Evolutionary conservation across 2,329 filamentous ascomycete species (phyloP).

Genomic region (Berkeleyomyces basicola): DNA sequence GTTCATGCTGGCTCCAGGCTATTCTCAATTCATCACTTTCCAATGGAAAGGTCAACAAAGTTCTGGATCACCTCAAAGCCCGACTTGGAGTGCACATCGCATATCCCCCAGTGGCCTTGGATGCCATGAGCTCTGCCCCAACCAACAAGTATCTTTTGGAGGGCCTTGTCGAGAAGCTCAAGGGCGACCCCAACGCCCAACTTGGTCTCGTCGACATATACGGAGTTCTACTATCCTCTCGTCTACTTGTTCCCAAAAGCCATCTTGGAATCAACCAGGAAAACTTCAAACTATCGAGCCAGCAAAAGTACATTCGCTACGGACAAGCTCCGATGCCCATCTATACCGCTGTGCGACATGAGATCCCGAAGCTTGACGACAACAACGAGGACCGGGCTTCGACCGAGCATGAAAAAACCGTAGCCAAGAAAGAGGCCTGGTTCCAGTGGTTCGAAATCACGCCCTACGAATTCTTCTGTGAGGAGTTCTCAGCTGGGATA

Average conservation of each 20-base stretch:
- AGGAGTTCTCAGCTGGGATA: slow-evolving; percentile 80
- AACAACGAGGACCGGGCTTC: slow-evolving; percentile 15
- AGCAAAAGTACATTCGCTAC: slow-evolving; percentile 56
- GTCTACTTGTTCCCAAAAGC: slow-evolving; percentile 67
- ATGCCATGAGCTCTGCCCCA: slow-evolving; percentile 67
- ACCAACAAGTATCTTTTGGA: slow-evolving; percentile 85
- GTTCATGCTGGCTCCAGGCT: slow-evolving; percentile 87
- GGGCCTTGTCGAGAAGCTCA: slow-evolving; percentile 80
- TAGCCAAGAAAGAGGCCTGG: slow-evolving; percentile 53
- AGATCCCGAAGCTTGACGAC: slow-evolving; percentile 50
- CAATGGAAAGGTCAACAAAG: slow-evolving; percentile 44
- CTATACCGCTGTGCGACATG: slow-evolving; percentile 87
- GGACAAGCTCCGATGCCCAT: slow-evolving; percentile 81
- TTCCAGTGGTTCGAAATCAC: slow-evolving; percentile 98
- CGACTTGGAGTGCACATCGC: slow-evolving; percentile 80
- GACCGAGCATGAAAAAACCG: slow-evolving; percentile 33
- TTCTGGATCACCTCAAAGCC: slow-evolving; percentile 75
- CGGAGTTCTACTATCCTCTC: slow-evolving; percentile 66
- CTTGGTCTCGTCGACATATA: slow-evolving; percentile 92
- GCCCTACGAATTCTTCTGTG: slow-evolving; percentile 88
- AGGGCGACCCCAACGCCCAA: slow-evolving; percentile 58
- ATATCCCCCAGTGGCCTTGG: slow-evolving; percentile 71
- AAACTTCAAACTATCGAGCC: slow-evolving; percentile 85
- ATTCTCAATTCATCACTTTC: slow-evolving; percentile 72
- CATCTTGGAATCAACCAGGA: slow-evolving; percentile 45